phyloP scores from a whole-genome alignment of 1,284 basidiomycete species.

The Malassezia slooffiae region DNA sequence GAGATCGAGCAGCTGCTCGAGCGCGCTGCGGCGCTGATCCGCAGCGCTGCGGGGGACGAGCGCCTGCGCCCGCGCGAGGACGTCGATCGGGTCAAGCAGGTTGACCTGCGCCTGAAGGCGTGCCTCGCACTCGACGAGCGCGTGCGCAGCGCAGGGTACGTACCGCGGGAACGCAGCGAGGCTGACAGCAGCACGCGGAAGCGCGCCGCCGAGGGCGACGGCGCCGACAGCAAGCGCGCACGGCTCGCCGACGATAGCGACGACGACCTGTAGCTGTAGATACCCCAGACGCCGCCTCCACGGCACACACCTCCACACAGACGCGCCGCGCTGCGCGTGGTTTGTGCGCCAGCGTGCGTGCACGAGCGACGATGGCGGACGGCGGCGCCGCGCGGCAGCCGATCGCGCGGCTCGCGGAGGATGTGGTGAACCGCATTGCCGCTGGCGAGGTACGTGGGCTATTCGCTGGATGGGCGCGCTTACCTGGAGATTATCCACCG shows the following conservation, averaged over 20 bases:
- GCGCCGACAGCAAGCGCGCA: background rate
- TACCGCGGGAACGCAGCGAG: background rate
- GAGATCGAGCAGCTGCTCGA: conserved; percentile 61
- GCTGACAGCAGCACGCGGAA: conserved; percentile 1
- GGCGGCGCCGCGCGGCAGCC: background rate
- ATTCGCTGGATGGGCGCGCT: no score
- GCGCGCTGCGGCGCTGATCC: conserved; percentile 15
- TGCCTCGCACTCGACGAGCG: conserved; percentile 2
- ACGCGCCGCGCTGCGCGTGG: no score
- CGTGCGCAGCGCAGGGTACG: background rate
- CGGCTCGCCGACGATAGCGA: no score
- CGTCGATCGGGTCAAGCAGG: conserved; percentile 25
- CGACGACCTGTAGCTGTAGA: no score
- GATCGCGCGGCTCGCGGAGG: conserved; percentile 46
- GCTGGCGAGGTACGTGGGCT: conserved; percentile 50
- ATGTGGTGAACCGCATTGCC: conserved; percentile 57
- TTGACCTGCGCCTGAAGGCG: conserved; percentile 17
- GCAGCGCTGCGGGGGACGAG: conserved; percentile 1
- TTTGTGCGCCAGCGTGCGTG: background rate
- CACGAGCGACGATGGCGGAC: background rate
- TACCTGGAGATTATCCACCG: conserved; percentile 68
- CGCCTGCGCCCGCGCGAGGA: conserved; percentile 10
- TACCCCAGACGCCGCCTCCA: conserved; percentile 4
- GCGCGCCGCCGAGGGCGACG: background rate
- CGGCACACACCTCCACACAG: background rate